Conservation (phyloP, 1,284 basidiomycete species). For the Cystobasidium slooffiae region DNA sequence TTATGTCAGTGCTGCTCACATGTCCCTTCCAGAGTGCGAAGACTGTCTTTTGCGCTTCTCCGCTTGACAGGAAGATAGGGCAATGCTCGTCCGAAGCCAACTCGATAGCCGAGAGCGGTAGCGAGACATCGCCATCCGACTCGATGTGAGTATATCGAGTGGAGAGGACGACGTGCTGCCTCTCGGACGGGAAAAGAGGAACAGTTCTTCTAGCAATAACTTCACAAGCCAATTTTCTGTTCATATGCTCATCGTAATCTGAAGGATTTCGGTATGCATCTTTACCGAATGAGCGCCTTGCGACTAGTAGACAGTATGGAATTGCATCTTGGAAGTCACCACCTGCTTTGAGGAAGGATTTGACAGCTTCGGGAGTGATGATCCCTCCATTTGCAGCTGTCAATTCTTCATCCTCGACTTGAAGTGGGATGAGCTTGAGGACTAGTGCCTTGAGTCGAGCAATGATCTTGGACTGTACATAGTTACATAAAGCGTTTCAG, state of each 20-base stretch:
- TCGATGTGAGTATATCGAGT: conserved; percentile 74
- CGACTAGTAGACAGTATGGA: conserved; percentile 52
- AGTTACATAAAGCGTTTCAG: neutral
- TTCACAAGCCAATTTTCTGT: conserved; percentile 83
- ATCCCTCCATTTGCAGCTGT: conserved; percentile 68
- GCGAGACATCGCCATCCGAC: conserved; percentile 74
- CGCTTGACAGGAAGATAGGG: conserved; percentile 79
- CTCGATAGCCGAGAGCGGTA: conserved; percentile 72
- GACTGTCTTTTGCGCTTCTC: conserved; percentile 72
- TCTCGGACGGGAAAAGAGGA: conserved; percentile 58
- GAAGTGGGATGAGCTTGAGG: conserved; percentile 75
- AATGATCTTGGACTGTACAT: conserved; percentile 60
- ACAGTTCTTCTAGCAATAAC: conserved; percentile 81
- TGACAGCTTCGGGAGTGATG: conserved; percentile 46
- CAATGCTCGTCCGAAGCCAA: conserved; percentile 75
- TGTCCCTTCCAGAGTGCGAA: conserved; percentile 52
- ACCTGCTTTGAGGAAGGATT: conserved; percentile 59
- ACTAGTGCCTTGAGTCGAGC: conserved; percentile 78
- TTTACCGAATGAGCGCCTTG: conserved; percentile 46
- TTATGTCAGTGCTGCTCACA: conserved; percentile 4
- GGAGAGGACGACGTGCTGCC: conserved; percentile 48
- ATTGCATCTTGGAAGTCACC: conserved; percentile 76
- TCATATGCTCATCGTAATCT: conserved; percentile 81
- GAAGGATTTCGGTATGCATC: conserved; percentile 58
- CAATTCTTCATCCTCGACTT: conserved; percentile 65